A percentile compares a stretch with the other conserved stretches of the same genome.
phyloP scores from a whole-genome alignment of 495 filamentous ascomycete genomes.

The Aspergillus wentii region DNA sequence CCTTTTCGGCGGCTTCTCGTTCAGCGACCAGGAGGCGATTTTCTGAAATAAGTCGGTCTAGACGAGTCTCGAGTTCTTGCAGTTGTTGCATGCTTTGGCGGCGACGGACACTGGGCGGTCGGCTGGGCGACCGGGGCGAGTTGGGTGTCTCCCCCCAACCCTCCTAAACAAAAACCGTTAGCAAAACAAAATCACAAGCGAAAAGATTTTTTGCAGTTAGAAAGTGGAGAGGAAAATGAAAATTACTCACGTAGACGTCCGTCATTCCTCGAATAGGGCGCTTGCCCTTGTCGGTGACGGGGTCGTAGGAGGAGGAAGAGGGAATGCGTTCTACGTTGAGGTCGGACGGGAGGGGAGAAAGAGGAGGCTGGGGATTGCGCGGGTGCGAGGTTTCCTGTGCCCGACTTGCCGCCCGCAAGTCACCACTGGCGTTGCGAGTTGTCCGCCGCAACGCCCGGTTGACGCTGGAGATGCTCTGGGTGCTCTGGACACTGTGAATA shows the following conservation, averaged over 20 bases:
- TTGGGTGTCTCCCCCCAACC: constrained; percentile 89
- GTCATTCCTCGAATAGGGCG: constrained; percentile 78
- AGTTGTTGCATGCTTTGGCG: constrained; percentile 95
- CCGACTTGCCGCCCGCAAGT: constrained; percentile 68
- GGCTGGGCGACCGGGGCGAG: constrained; percentile 88
- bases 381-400: constrained; percentile 16
- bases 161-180: constrained; percentile 55
- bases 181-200: constrained; percentile 13
- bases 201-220: constrained; percentile 13
- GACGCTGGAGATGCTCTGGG: constrained; percentile 8
- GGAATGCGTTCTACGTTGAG: constrained; percentile 42
- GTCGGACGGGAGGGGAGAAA: constrained; percentile 17
- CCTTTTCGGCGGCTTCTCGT: constrained; percentile 61
- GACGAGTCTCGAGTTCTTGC: constrained; percentile 64
- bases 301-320: constrained; percentile 63
- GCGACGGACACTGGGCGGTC: constrained; percentile 91
- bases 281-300: constrained; percentile 82
- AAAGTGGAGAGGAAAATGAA: constrained; percentile 12
- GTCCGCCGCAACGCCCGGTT: constrained; percentile 68
- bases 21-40: constrained; percentile 73
- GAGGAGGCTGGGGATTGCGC: constrained; percentile 14
- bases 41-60: constrained; percentile 77
- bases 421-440: constrained; percentile 70
- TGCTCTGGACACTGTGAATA: constrained; percentile 8
- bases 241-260: constrained; percentile 83